Evolutionary conservation across 371 early-diverging fungal species (phyloP).

Genomic region (Chytridiales sp.): DNA sequence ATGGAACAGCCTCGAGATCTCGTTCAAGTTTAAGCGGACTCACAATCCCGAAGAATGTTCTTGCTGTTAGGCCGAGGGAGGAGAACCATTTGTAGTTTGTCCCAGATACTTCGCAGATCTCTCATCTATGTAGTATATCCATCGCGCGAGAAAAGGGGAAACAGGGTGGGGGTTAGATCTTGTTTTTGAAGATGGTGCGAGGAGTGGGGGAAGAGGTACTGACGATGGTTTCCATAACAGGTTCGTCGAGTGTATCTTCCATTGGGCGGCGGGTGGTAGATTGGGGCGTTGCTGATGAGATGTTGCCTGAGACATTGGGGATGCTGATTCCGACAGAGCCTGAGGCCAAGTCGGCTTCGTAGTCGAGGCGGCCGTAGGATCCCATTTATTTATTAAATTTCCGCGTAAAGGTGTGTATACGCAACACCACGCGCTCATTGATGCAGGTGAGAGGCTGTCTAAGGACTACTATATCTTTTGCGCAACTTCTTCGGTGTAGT

Average conservation of each 20-base stretch:
- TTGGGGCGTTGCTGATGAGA: not conserved
- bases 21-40: conserved; percentile 28
- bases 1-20: conserved; percentile 37
- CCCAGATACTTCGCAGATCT: conserved; percentile 71
- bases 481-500: too few relatives aligned
- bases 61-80: conserved; percentile 57
- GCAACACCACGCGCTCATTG: too few relatives aligned
- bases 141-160: not conserved
- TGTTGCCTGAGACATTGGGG: not conserved
- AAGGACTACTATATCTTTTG: too few relatives aligned
- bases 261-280: not conserved
- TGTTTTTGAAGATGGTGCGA: not conserved
- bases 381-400: too few relatives aligned
- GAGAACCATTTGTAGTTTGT: conserved; percentile 72
- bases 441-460: too few relatives aligned
- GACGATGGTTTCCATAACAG: conserved; percentile 81
- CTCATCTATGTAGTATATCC: conserved; percentile 57
- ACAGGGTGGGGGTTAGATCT: not conserved
- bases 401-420: too few relatives aligned
- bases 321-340: conserved; percentile 4
- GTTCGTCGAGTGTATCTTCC: conserved; percentile 88
- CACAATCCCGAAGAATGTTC: conserved; percentile 77
- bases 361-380: too few relatives aligned
- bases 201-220: conserved; percentile 17
- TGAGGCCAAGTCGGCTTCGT: conserved; percentile 13